A percentile compares a stretch with the other conserved stretches of the same genome.
Evolutionary conservation across 2,329 filamentous ascomycete species (phyloP).

Genomic region (Fusarium austroafricanum): DNA sequence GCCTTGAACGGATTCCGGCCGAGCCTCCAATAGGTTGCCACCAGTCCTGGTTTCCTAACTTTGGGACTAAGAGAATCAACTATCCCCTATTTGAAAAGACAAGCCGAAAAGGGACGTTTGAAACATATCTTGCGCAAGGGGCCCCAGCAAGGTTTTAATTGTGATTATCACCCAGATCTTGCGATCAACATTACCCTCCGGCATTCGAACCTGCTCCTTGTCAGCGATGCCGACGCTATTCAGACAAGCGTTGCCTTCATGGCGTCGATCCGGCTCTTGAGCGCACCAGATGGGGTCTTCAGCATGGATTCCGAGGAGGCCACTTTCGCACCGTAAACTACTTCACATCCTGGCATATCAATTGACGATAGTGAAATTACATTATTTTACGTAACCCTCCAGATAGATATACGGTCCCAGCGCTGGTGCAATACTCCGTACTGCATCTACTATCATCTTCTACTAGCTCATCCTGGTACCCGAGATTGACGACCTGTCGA

Average conservation of each 20-base stretch:
- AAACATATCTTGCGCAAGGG: conserved; percentile 41
- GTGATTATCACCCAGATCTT: conserved; percentile 40
- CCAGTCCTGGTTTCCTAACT: conserved; percentile 7
- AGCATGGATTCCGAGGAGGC: background rate
- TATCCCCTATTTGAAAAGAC: conserved; percentile 35
- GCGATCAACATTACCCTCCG: conserved; percentile 32
- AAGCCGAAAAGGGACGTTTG: conserved; percentile 40
- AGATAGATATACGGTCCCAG: conserved; percentile 5
- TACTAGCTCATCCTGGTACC: conserved; percentile 42
- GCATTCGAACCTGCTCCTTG: conserved; percentile 29
- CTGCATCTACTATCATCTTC: conserved; percentile 18
- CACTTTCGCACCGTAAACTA: background rate
- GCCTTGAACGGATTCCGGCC: conserved; percentile 29
- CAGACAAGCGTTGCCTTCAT: conserved; percentile 20
- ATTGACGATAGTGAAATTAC: background rate
- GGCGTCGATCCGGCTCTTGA: conserved; percentile 36
- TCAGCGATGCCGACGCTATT: conserved; percentile 38
- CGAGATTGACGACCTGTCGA: conserved; percentile 48
- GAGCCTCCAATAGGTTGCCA: conserved; percentile 28
- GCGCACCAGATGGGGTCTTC: background rate
- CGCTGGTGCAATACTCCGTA: conserved; percentile 13
- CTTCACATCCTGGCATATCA: background rate
- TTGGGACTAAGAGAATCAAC: conserved; percentile 26
- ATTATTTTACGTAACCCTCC: conserved; percentile 20
- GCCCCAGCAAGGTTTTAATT: conserved; percentile 38